A percentile compares a stretch with the other conserved stretches of the same genome.
Evolutionary conservation across 2,329 filamentous ascomycete species (phyloP).

Genomic region (Stemphylium vesicarium): DNA sequence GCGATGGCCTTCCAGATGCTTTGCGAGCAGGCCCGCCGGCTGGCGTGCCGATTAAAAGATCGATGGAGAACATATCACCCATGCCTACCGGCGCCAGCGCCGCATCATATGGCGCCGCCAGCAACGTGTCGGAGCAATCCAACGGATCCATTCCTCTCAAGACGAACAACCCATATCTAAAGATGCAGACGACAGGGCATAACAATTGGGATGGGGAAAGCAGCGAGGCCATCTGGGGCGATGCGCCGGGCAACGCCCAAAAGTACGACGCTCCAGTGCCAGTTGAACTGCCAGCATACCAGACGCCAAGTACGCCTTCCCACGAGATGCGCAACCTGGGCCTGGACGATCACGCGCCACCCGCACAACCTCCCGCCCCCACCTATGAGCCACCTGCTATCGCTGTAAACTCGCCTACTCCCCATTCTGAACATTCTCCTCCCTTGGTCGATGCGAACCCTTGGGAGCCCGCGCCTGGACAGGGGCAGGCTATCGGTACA

Average conservation of each 20-base stretch:
- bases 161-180: conserved; percentile 55
- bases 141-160: conserved; percentile 41
- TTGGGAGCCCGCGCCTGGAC: conserved; percentile 31
- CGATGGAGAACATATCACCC: conserved; percentile 35
- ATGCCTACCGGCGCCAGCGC: conserved; percentile 39
- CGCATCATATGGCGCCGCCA: conserved; percentile 37
- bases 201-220: conserved; percentile 45
- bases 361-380: conserved; percentile 17
- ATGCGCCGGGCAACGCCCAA: conserved; percentile 32
- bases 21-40: conserved; percentile 41
- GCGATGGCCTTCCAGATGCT: conserved; percentile 34
- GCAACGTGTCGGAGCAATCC: conserved; percentile 38
- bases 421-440: conserved; percentile 29
- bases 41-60: conserved; percentile 40
- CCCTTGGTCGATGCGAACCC: conserved; percentile 34
- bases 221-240: conserved; percentile 50
- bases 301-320: conserved; percentile 48
- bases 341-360: conserved; percentile 31
- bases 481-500: background rate
- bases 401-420: conserved; percentile 30
- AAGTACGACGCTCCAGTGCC: conserved; percentile 36
- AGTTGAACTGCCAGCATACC: conserved; percentile 51
- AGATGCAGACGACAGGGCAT: conserved; percentile 48
- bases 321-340: conserved; percentile 49
- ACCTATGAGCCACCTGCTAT: conserved; percentile 38